phyloP scores from a whole-genome alignment of 331 rosid species.

The Quercus tomentella region DNA sequence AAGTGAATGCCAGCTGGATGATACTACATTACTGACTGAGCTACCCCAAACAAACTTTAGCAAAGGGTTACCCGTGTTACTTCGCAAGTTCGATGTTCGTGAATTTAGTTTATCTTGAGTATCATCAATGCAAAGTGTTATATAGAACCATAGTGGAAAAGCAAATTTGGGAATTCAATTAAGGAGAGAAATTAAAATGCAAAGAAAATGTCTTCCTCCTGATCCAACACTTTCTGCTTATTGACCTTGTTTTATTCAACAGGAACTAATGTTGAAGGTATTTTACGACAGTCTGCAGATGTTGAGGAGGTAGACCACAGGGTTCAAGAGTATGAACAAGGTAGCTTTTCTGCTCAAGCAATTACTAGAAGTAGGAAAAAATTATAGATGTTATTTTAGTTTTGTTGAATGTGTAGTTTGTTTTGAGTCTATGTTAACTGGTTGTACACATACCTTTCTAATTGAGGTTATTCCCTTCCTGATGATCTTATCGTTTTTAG shows the following conservation, averaged over 20 bases:
- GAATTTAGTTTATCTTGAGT: not conserved
- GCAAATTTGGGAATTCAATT: not conserved
- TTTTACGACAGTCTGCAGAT: constrained; percentile 94
- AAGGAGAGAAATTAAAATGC: not conserved
- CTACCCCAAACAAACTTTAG: not conserved
- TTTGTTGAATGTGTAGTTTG: not conserved
- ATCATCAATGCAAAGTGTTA: not conserved
- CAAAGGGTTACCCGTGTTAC: not conserved
- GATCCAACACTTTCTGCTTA: constrained; percentile 8
- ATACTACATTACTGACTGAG: not conserved
- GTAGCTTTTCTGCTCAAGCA: constrained; percentile 26
- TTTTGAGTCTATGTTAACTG: not conserved
- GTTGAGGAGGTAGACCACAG: constrained; percentile 97
- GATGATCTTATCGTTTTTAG: constrained; percentile 35
- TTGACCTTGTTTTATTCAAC: constrained; percentile 5
- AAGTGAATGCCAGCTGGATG: too few species aligned
- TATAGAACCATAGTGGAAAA: constrained; percentile 10
- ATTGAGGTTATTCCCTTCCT: not conserved
- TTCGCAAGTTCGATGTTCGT: not conserved
- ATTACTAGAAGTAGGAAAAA: not conserved
- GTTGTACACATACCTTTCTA: not conserved
- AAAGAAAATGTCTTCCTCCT: not conserved
- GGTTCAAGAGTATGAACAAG: constrained; percentile 97
- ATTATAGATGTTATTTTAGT: not conserved
- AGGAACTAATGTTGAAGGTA: constrained; percentile 92